Evolutionary conservation across 2,329 filamentous ascomycete genomes (phyloP), one percentile per base, ranked within the genome.

Genomic region (Boeremia lycopersici): DNA sequence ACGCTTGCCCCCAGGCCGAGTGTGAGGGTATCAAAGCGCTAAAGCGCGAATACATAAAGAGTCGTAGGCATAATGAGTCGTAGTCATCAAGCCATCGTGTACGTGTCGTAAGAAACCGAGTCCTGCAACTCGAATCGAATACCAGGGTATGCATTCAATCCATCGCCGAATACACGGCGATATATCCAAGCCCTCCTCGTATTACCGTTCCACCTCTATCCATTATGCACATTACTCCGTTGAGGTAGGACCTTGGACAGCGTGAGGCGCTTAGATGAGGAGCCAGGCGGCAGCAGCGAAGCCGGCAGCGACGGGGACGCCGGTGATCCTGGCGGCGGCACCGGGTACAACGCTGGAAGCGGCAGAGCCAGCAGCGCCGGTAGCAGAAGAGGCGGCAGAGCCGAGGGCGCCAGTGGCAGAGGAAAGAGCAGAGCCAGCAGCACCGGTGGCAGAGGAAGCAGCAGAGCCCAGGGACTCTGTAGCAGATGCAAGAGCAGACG

Each of bases 201-300:
- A 36, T 48, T 56, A 58, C 38, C 38, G 12, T 52, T 34, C 50
- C 59, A 38, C 41, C 46, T 41, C 38, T 59, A 53, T 39, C 47
- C 61, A 71, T 71, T 74, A 71, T 68, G 59, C 61, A 66, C 67
- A 74, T 72, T 73, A 72, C 57, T 63, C 61, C 60, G 41, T 56
- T 53, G 50, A 61, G 55, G 47, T 50, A 62, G 55, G 60, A 59
- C 46, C 57, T 71, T 63, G 61, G 59, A 54, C 41, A 47, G 39
- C 28, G 36, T 31, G 28, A 46, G 25, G 53, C 41, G 57, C 62
- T 75, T 76, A 77, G 57, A 77, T 60, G 55, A 76, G 58, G 60
- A 76, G 58, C 60, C 71, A 64, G 46, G 73, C 73, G 44, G 72
- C 71, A 36, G 74, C 51, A 61, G 70, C 74, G 30, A 65, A 70